Evolutionary conservation across 176 grass and related monocot genomes (phyloP), one percentile per base, ranked within the genome.

Genomic region (Pontederia paniculata): DNA sequence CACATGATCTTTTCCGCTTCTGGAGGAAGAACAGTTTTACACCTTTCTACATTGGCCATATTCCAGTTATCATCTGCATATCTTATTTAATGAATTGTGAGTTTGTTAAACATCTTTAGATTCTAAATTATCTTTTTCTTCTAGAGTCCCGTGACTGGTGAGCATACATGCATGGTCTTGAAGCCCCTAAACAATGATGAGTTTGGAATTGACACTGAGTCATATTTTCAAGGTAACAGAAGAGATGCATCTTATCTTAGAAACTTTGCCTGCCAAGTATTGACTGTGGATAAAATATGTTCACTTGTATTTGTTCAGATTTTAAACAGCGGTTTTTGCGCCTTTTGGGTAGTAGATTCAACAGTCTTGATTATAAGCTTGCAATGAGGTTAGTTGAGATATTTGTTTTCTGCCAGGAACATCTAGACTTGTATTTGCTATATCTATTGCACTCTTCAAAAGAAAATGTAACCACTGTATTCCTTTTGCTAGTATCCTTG

Each of bases 111-210:
- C 45, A 37, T 57, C 10, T 66, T 69, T 63, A 56, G 37, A 58
- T 57, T 28, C 54, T 31, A 37, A 43, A 72, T 61, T 68, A 49
- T 5, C 66, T 12, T 55, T 63, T 77, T 16, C 46, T 43, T 76
- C 23, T 65, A 97, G 91, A 97, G 86, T 88, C 66, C 76, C 81
- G 86, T 97, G 41, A 97, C 91, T 62, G 91, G 91, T 65, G 91
- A 97, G 50, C 91, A 90, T 70, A 87, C 91, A 3, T 97, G 91
- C 74, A 97, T 97, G 91, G 51, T 81, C 49, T 61, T 97, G 74
- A 97, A 88, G 62, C 74, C 79, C 44, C 66, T 97, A 68, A 84
- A 77, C 63, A 90, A 70, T 62, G 74, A 90, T 75, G 77, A 81
- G 42, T 79, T 90, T 11, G 54, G 87, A 74, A 86, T 78, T 52